These are phyloP conservation scores for Inosperma sp. DNA, from an alignment of 768 basidiomycete species.

Conservation along the genomic window DNA sequence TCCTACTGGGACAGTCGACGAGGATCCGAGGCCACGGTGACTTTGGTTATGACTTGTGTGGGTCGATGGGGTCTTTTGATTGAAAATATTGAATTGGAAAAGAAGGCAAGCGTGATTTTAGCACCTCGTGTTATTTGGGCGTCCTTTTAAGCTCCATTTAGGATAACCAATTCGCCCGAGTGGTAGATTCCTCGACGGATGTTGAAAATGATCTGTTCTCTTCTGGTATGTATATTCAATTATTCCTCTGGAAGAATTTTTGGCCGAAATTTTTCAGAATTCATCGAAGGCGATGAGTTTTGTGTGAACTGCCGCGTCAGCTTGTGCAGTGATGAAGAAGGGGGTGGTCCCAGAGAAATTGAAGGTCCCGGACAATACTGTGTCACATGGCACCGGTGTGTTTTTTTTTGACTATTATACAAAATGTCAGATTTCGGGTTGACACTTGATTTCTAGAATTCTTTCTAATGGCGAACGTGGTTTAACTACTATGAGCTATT, in stretches of 20 bases:
- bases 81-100: background rate
- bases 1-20: constrained; percentile 48
- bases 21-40: constrained; percentile 56
- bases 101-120: background rate
- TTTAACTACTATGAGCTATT: constrained; percentile 41
- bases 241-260: background rate
- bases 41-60: constrained; percentile 44
- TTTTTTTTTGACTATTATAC: background rate
- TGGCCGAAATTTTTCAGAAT: constrained; percentile 46
- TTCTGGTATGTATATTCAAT: constrained; percentile 34
- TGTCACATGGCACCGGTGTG: constrained; percentile 61
- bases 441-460: constrained; percentile 35
- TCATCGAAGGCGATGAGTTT: constrained; percentile 61
- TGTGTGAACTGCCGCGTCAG: constrained; percentile 51
- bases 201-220: constrained; percentile 40
- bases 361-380: constrained; percentile 55
- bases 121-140: too few relatives aligned
- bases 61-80: constrained; percentile 25
- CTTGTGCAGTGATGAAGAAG: constrained; percentile 40
- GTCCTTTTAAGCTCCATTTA: constrained; percentile 19
- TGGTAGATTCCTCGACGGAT: constrained; percentile 53
- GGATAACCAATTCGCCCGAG: constrained; percentile 42
- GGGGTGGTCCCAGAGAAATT: constrained; percentile 31
- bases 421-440: background rate
- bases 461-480: constrained; percentile 41